These are phyloP conservation scores for Chaetomium olivaceum DNA, from an alignment of 2,329 filamentous ascomycete genomes.

Conservation along the genomic window DNA sequence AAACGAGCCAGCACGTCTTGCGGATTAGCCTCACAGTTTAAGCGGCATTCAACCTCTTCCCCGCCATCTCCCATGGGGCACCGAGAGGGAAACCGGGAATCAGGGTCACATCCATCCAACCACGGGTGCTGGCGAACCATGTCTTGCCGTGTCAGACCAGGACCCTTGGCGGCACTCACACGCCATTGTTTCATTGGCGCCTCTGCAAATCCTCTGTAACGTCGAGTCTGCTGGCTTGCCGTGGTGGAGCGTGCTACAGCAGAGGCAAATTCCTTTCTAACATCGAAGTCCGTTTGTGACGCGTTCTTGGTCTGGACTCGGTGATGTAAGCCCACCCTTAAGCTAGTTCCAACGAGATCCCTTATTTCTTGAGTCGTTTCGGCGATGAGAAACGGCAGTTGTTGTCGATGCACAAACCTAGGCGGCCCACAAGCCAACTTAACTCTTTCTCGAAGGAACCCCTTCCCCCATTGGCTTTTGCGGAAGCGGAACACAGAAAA, in stretches of 20 bases:
- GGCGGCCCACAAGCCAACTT: background rate
- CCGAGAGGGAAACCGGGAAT: constrained; percentile 36
- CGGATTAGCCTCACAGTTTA: constrained; percentile 31
- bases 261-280: background rate
- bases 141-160: constrained; percentile 29
- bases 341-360: background rate
- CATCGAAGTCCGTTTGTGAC: background rate
- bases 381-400: background rate
- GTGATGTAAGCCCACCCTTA: background rate
- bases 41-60: constrained; percentile 28
- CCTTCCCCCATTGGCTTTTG: background rate
- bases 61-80: constrained; percentile 25
- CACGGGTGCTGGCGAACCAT: constrained; percentile 33
- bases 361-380: background rate
- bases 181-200: constrained; percentile 23
- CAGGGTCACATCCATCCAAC: constrained; percentile 36
- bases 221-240: constrained; percentile 2
- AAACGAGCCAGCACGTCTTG: background rate
- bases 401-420: background rate
- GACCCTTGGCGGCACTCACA: constrained; percentile 21
- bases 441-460: background rate
- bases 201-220: background rate
- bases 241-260: constrained; percentile 11
- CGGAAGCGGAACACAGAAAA: background rate
- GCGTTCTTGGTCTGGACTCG: background rate